These are phyloP conservation scores for Agaricales sp. DNA, from an alignment of 1,284 basidiomycete species.

Conservation along the genomic window DNA sequence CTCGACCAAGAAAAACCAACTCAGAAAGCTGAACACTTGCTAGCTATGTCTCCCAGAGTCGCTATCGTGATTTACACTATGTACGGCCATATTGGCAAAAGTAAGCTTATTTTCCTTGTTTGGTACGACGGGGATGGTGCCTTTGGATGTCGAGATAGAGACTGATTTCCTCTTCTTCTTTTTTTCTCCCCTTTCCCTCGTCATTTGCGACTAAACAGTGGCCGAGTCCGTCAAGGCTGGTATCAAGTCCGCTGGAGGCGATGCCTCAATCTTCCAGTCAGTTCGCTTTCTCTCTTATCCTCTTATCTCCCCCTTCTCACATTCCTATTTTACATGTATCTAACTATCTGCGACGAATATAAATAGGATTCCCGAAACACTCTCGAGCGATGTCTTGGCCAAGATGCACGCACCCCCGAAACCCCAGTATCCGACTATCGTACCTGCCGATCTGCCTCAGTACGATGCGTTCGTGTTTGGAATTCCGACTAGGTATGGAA, in stretches of 20 bases:
- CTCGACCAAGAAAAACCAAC: no score
- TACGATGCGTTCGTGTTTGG: slow-evolving; percentile 68
- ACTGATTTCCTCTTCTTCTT: no score
- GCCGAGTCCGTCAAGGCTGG: slow-evolving; percentile 74
- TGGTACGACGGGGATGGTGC: slow-evolving; percentile 12
- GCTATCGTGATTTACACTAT: slow-evolving; percentile 48
- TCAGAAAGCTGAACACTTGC: no score
- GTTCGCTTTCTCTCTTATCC: slow-evolving; percentile 16
- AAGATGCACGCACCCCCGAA: slow-evolving; percentile 73
- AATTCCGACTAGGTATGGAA: slow-evolving; percentile 72
- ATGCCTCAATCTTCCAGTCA: slow-evolving; percentile 65
- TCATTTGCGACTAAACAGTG: no score
- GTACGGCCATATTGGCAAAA: slow-evolving; percentile 42
- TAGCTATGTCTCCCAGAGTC: no score
- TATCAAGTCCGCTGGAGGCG: slow-evolving; percentile 61
- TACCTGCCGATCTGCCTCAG: slow-evolving; percentile 50
- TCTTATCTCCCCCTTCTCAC: slow-evolving; percentile 7
- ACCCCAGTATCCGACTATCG: slow-evolving; percentile 64
- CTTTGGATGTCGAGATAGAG: slow-evolving; percentile 77
- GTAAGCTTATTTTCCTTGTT: no score
- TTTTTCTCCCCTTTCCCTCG: no score
- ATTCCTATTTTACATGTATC: neutral
- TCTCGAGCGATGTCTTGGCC: slow-evolving; percentile 64
- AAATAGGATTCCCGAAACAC: slow-evolving; percentile 72
- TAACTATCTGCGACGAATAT: no score